A percentile compares a stretch with the other conserved stretches of the same genome.
Conservation (phyloP, 768 basidiomycete species). For the Leccinum pellstonianum region DNA sequence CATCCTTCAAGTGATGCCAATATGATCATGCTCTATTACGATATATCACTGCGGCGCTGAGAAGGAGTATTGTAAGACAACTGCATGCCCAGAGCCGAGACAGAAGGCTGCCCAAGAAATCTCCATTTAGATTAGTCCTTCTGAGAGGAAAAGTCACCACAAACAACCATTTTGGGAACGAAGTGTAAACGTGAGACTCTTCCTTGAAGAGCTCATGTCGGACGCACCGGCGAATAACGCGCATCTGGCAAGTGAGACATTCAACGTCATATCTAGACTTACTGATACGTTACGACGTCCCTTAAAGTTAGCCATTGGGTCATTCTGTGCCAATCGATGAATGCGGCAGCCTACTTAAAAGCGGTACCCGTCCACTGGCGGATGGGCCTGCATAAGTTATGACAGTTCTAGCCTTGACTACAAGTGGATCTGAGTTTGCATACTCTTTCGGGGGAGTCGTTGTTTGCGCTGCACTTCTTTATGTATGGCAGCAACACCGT, state of each 20-base stretch:
- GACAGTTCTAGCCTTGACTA: not conserved
- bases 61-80: not conserved
- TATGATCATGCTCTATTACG: not conserved
- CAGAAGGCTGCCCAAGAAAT: not conserved
- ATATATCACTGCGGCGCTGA: not conserved
- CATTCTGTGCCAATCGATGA: not conserved
- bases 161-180: not conserved
- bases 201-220: too few species aligned
- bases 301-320: not conserved
- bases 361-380: not conserved
- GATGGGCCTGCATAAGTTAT: not conserved
- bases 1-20: not conserved
- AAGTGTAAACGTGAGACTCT: too few species aligned
- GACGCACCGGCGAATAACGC: not conserved
- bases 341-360: not conserved
- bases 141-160: too few species aligned
- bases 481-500: conserved; percentile 17
- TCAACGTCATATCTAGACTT: not conserved
- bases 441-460: conserved; percentile 8
- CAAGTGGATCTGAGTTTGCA: not conserved
- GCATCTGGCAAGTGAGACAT: not conserved
- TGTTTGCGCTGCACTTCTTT: conserved; percentile 1
- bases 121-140: not conserved
- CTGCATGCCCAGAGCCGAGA: not conserved
- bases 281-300: not conserved